Evolutionary conservation across 805 yeast genomes (phyloP), one percentile per base, ranked within the genome.

Genomic region (Saccharomycopsis babjevae): DNA sequence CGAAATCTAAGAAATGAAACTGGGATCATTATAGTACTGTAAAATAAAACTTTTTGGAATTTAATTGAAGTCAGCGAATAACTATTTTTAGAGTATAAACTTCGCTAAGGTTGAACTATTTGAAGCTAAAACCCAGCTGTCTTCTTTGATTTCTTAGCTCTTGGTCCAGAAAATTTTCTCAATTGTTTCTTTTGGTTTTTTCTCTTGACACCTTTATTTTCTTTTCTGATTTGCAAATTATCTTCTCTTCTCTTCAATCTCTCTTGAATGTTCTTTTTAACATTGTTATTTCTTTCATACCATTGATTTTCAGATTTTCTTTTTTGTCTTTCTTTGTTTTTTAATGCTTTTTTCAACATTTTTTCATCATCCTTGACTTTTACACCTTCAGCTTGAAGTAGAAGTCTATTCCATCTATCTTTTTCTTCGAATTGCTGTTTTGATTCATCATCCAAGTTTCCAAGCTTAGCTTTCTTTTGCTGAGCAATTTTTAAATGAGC

Each of bases 291-390:
- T 66, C 99, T 83, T 58, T 93, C 97, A 66, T 76, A 81, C 99
- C 99, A 94, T 73, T 93, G 96, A 58, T 83, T 76, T 68, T 90
- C 96, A 61, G 96, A 86, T 76, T 85, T 89, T 69, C 88, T 81
- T 77, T 94, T 94, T 69, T 81, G 80, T 64, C 88, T 83, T 67
- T 89, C 93, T 70, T 90, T 89, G 67, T 88, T 81, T 76, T 88
- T 91, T 64, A 93, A 73, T 1, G 97, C 89, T 72, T 89, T 93
- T 68, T 85, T 86, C 73, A 94, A 80, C 67, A 94, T 75, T 69
- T 83, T 85, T 71, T 93, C 98, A 72, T 93, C 96, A 73, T 94
- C 97, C 67, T 87, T 88, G 55, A 93, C 77, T 72, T 90, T 93
- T 32, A 83, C 74, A 57, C 99, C 99, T 72, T 91, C 96, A 7